A percentile compares a stretch with the other conserved stretches of the same genome.
These are phyloP conservation scores for Aurinia saxatilis DNA, from an alignment of 345 rosid species.

Conservation along the genomic window DNA sequence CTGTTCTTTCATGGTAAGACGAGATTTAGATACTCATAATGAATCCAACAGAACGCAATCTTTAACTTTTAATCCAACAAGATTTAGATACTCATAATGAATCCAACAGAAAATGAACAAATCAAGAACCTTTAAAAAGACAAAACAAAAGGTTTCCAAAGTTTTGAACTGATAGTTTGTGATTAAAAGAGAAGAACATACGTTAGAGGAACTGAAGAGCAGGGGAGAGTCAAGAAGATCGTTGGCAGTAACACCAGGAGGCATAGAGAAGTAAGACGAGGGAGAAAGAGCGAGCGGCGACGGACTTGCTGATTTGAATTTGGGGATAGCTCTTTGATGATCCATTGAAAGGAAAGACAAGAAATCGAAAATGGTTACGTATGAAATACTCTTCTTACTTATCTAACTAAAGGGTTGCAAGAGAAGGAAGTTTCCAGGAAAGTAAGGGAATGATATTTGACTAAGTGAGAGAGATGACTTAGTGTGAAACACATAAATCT, in stretches of 20 bases:
- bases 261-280: slow-evolving; percentile 69
- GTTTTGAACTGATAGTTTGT: not conserved
- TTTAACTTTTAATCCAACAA: not conserved
- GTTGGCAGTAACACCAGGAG: slow-evolving; percentile 29
- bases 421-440: slow-evolving; percentile 8
- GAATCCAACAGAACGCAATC: not conserved
- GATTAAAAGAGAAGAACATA: slow-evolving; percentile 19
- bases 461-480: not conserved
- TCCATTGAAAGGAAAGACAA: too few species aligned
- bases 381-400: not conserved
- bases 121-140: not conserved
- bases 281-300: slow-evolving; percentile 51
- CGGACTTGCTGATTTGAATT: slow-evolving; percentile 73
- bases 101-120: not conserved
- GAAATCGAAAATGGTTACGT: slow-evolving; percentile 4
- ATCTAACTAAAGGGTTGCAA: not conserved
- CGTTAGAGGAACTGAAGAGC: slow-evolving; percentile 51
- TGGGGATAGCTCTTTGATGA: slow-evolving; percentile 39
- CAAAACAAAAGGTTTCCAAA: not conserved
- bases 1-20: slow-evolving; percentile 29
- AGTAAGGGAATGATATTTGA: not conserved
- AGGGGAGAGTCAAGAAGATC: slow-evolving; percentile 84
- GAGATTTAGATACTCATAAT: not conserved
- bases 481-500: not conserved
- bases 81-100: not conserved